These are phyloP conservation scores for Rhipidocladum racemiflorum DNA, from an alignment of 176 grass and related monocot genomes.

Conservation along the genomic window DNA sequence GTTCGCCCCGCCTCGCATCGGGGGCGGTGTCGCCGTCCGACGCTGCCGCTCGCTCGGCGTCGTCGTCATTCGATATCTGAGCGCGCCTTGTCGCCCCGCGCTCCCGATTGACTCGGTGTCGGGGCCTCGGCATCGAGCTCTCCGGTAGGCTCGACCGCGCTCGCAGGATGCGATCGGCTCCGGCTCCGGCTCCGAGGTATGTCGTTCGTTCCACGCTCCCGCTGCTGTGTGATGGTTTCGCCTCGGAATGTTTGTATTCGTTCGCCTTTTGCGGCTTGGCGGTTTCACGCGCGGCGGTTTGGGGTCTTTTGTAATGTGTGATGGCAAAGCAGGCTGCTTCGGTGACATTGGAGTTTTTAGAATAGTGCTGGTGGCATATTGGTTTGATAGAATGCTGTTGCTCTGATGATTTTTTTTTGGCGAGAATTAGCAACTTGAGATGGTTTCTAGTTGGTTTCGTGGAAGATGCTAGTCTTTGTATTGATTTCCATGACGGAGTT, in stretches of 20 bases:
- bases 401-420: background rate
- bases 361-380: background rate
- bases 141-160: background rate
- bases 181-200: conserved; percentile 38
- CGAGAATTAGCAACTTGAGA: background rate
- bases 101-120: background rate
- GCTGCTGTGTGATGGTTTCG: background rate
- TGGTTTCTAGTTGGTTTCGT: background rate
- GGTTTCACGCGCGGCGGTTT: too few species aligned
- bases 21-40: conserved; percentile 5
- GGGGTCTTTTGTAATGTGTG: background rate
- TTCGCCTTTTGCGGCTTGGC: too few species aligned
- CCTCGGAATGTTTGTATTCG: background rate
- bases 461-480: background rate
- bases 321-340: background rate
- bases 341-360: background rate
- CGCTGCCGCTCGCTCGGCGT: background rate
- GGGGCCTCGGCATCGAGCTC: background rate
- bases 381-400: background rate
- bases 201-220: background rate
- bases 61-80: conserved; percentile 7
- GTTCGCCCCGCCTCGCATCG: background rate
- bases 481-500: background rate
- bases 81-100: background rate
- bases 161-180: background rate